Evolutionary conservation across 345 rosid genomes (phyloP).

Genomic region (Physaria fendleri): DNA sequence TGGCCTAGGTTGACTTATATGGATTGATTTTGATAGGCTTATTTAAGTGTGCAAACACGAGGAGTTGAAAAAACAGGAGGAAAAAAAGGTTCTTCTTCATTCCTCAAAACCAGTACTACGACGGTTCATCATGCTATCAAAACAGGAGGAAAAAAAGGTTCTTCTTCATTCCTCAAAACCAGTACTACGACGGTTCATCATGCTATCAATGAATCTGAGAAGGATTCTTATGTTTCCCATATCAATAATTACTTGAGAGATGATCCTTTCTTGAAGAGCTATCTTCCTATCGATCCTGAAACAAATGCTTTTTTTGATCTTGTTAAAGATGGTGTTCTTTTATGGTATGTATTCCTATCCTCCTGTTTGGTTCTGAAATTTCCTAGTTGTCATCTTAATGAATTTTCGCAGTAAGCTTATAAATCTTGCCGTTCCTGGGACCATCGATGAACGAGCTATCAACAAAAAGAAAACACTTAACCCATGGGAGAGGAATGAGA

Average conservation of each 20-base stretch:
- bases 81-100: slow-evolving; percentile 45
- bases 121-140: slow-evolving; percentile 68
- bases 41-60: slow-evolving; percentile 49
- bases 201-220: slow-evolving; percentile 64
- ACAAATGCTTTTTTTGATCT: slow-evolving; percentile 72
- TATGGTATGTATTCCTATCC: too few relatives aligned
- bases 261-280: slow-evolving; percentile 57
- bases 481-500: slow-evolving; percentile 93
- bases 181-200: slow-evolving; percentile 78
- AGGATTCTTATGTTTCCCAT: slow-evolving; percentile 73
- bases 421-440: slow-evolving; percentile 80
- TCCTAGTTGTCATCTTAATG: too few relatives aligned
- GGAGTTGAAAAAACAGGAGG: too few relatives aligned
- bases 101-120: slow-evolving; percentile 73
- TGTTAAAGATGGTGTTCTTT: slow-evolving; percentile 80
- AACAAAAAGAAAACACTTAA: slow-evolving; percentile 62
- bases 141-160: slow-evolving; percentile 33
- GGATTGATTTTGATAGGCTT: slow-evolving; percentile 46
- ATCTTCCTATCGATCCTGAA: slow-evolving; percentile 62
- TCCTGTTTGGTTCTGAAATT: too few relatives aligned
- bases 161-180: slow-evolving; percentile 69
- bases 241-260: slow-evolving; percentile 62
- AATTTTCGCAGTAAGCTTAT: slow-evolving; percentile 94
- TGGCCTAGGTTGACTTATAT: too few relatives aligned
- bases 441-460: slow-evolving; percentile 83